Evolutionary conservation across 2,329 filamentous ascomycete species (phyloP).

Genomic region (Fusarium sp.): DNA sequence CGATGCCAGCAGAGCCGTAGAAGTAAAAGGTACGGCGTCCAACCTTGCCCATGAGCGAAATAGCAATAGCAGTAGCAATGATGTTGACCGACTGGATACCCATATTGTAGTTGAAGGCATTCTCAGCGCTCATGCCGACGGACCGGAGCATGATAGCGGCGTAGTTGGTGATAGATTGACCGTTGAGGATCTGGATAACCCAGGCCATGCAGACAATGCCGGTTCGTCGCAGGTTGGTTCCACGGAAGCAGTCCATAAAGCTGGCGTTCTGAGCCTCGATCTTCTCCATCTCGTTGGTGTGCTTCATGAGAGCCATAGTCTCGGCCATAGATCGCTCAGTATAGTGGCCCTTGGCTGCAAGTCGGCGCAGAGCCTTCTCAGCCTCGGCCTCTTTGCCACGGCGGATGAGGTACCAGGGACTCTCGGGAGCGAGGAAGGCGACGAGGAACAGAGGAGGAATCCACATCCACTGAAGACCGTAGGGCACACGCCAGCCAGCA

Average conservation of each 20-base stretch:
- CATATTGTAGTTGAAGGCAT: constrained; percentile 60
- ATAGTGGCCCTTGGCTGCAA: constrained; percentile 52
- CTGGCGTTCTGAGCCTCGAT: constrained; percentile 58
- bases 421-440: constrained; percentile 59
- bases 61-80: constrained; percentile 54
- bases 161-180: constrained; percentile 63
- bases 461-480: constrained; percentile 61
- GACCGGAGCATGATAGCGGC: constrained; percentile 64
- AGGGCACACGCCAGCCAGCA: constrained; percentile 60
- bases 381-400: constrained; percentile 53
- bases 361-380: constrained; percentile 52
- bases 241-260: constrained; percentile 62
- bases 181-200: constrained; percentile 50
- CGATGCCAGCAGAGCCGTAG: constrained; percentile 54
- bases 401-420: constrained; percentile 62
- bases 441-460: constrained; percentile 56
- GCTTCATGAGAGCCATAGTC: constrained; percentile 55
- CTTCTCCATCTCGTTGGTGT: constrained; percentile 55
- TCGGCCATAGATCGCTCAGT: constrained; percentile 54
- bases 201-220: constrained; percentile 52
- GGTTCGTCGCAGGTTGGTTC: constrained; percentile 54
- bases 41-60: constrained; percentile 51
- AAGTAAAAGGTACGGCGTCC: constrained; percentile 56
- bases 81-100: constrained; percentile 60
- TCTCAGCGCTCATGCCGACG: constrained; percentile 56